phyloP scores from a whole-genome alignment of 140 eudicot species.

The Ambrosia hybrid region DNA sequence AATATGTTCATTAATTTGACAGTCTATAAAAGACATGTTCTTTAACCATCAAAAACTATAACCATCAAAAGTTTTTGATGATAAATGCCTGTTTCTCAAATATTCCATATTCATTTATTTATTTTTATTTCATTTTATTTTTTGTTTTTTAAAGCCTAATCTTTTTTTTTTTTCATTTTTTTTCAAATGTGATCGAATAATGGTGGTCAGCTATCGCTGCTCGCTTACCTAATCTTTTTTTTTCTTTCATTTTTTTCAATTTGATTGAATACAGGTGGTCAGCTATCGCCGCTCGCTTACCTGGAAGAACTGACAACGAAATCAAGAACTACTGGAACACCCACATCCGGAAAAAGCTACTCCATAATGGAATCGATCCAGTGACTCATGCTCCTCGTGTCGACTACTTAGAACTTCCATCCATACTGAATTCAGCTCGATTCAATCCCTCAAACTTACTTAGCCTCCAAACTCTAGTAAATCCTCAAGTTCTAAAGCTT shows the following conservation, averaged over 20 bases:
- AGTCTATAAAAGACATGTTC: background rate
- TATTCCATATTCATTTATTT: background rate
- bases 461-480: conserved; percentile 66
- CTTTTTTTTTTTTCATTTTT: background rate
- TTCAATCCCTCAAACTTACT: conserved; percentile 59
- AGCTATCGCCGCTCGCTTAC: conserved; percentile 43
- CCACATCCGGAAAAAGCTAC: conserved; percentile 65
- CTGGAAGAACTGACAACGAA: conserved; percentile 59
- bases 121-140: too few species aligned
- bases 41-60: background rate
- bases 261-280: conserved; percentile 34
- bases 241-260: background rate
- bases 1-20: background rate
- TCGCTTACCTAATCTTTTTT: conserved; percentile 31
- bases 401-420: conserved; percentile 59
- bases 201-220: conserved; percentile 48
- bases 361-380: conserved; percentile 68
- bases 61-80: background rate
- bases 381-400: conserved; percentile 82
- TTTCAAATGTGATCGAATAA: conserved; percentile 2
- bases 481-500: conserved; percentile 64
- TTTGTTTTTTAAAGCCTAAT: background rate
- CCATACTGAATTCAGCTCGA: conserved; percentile 61
- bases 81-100: background rate
- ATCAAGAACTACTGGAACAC: conserved; percentile 89